These are phyloP conservation scores for Gautieria morchelliformis DNA, from an alignment of 768 basidiomycete genomes.

Conservation along the genomic window DNA sequence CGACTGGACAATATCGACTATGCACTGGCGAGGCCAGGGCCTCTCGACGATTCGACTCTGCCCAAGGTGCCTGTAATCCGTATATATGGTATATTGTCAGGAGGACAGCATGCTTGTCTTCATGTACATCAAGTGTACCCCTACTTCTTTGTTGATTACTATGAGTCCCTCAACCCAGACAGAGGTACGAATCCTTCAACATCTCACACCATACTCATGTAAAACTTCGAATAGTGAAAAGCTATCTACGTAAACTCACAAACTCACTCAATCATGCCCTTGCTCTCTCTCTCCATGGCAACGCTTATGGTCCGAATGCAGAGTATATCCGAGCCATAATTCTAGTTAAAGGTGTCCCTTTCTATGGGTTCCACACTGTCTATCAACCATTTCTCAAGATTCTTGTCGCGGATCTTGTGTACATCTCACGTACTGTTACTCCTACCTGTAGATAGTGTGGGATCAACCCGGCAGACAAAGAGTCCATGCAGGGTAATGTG, in stretches of 20 bases:
- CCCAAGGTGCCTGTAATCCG: conserved; percentile 70
- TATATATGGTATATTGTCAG: conserved; percentile 77
- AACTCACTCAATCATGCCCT: conserved; percentile 81
- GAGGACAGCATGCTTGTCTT: conserved; percentile 70
- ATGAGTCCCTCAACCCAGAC: conserved; percentile 50
- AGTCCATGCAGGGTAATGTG: too few relatives aligned
- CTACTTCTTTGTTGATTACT: conserved; percentile 86
- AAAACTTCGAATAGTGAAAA: conserved; percentile 43
- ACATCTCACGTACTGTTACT: conserved; percentile 59
- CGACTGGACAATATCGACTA: conserved; percentile 57
- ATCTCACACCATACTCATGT: neutral
- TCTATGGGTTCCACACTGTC: conserved; percentile 87
- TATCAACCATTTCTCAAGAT: conserved; percentile 89
- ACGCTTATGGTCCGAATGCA: conserved; percentile 47
- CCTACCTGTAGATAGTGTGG: conserved; percentile 76
- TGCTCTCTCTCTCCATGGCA: conserved; percentile 67
- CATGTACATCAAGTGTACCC: conserved; percentile 93
- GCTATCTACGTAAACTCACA: conserved; percentile 58
- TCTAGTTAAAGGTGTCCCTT: conserved; percentile 88
- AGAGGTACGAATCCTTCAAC: conserved; percentile 38
- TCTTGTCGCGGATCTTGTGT: conserved; percentile 57
- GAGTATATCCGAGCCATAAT: conserved; percentile 67
- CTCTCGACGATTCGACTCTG: conserved; percentile 54
- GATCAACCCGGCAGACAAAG: too few relatives aligned
- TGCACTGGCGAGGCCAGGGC: conserved; percentile 43